Evolutionary conservation across 768 basidiomycete genomes (phyloP), one percentile per base, ranked within the genome.

Genomic region (Tulasnella sp.): DNA sequence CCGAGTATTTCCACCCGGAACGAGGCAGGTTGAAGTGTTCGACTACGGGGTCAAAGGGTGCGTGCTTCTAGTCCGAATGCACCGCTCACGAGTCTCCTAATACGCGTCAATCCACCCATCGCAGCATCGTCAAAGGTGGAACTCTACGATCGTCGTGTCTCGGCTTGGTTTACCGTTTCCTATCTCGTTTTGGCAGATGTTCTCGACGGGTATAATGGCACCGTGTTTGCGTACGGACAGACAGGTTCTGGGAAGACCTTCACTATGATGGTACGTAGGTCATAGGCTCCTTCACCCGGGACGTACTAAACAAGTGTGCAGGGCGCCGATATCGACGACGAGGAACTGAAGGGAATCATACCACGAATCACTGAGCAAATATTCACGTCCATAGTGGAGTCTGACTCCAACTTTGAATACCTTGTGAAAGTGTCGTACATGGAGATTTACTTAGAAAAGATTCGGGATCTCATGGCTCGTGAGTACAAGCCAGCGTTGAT

Each of bases 341-440:
- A 81, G n/a, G 86, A 93, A 21, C 74, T 94, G 60, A 91, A 86
- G 72, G 96, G 96, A 64, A 87, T 99, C 57, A 98, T 96, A 62
- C 96, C 96, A 51, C 84, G 96, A 54, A 97, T 99, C 62, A 94
- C 94, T 3, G 93, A 99, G 69, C 96, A 99, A 69, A 96, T 99
- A 67, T 99, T 99, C 70, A 87, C 92, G 62, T 91, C 91, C 49
- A 99, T 99, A 67, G 84, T 96, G 58, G 83, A 91, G 66, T 94
- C 92, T 55, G 94, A 97, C 63, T 79, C 87, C 34, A 89, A 90
- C 69, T 73, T 99, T 58, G 96, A 99, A 70, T 99, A 99, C 69
- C 82, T 97, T 62, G 96, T 99, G 69, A 99, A 99, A 72, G 96
- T 97, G 50, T 96, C 91, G 34, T 99, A 98, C 70, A 97, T 99